Evolutionary conservation across 2,329 filamentous ascomycete species (phyloP).

Genomic region (Fusarium albosuccineum): DNA sequence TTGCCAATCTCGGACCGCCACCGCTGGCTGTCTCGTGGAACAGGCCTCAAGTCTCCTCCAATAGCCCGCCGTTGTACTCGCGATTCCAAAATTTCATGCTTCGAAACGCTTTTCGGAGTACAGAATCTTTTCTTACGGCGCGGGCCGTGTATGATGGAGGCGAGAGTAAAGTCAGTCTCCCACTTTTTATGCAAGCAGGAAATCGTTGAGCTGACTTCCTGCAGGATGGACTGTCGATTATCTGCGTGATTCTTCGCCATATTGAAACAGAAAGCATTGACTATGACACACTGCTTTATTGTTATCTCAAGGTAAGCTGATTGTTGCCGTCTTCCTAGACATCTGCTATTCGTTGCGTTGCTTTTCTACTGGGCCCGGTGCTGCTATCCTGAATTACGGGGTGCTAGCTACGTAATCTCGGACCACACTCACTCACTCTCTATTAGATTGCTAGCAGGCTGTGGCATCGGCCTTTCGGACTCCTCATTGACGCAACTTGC

Average conservation of each 20-base stretch:
- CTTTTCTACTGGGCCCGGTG: neutral
- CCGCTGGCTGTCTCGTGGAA: slow-evolving; percentile 79
- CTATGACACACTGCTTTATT: slow-evolving; percentile 75
- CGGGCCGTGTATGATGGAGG: slow-evolving; percentile 78
- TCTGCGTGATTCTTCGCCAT: slow-evolving; percentile 76
- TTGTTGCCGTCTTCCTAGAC: neutral
- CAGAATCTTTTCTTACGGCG: slow-evolving; percentile 73
- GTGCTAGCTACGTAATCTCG: neutral
- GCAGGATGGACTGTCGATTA: slow-evolving; percentile 75
- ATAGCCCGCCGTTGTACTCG: slow-evolving; percentile 74
- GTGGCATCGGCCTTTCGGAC: slow-evolving; percentile 77
- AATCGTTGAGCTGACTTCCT: slow-evolving; percentile 24
- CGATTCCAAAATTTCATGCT: slow-evolving; percentile 81
- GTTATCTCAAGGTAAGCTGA: slow-evolving; percentile 72
- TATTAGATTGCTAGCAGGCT: slow-evolving; percentile 74
- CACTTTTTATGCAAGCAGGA: neutral
- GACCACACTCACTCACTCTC: neutral
- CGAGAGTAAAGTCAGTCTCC: slow-evolving; percentile 70
- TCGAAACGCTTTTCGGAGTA: slow-evolving; percentile 74
- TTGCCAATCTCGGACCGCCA: slow-evolving; percentile 75
- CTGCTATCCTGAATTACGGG: neutral
- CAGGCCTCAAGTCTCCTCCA: slow-evolving; percentile 73
- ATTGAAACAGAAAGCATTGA: slow-evolving; percentile 76
- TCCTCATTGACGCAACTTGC: slow-evolving; percentile 77
- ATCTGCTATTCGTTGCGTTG: neutral